A percentile compares a stretch with the other conserved stretches of the same genome.
phyloP scores from a whole-genome alignment of 768 basidiomycete genomes.

The Suillus placidus region DNA sequence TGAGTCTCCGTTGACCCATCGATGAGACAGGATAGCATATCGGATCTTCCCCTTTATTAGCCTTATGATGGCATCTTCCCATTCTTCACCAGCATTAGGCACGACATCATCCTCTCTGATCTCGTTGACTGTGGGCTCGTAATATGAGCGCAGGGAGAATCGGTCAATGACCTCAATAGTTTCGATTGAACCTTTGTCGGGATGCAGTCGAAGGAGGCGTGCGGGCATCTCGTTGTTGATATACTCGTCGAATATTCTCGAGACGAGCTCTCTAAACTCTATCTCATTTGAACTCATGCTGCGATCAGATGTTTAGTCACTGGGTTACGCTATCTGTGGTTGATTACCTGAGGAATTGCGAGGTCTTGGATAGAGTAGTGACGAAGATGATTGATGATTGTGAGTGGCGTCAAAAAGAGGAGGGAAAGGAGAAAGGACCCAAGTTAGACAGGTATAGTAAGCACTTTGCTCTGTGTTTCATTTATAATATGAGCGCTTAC shows the following conservation, averaged over 20 bases:
- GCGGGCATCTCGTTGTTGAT: conserved; percentile 14
- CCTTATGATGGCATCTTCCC: conserved; percentile 1
- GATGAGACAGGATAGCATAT: conserved; percentile 16
- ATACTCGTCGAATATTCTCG: conserved; percentile 8
- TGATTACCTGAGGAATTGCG: neutral
- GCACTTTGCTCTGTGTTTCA: neutral
- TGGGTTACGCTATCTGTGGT: neutral
- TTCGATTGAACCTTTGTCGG: conserved; percentile 1
- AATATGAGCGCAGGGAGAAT: conserved; percentile 1
- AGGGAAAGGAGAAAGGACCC: neutral
- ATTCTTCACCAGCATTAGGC: neutral
- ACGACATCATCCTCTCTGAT: conserved; percentile 5
- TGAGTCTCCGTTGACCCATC: conserved; percentile 7
- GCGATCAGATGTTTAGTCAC: neutral
- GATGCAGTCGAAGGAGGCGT: conserved; percentile 10
- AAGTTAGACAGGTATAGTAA: neutral
- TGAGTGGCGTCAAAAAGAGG: neutral
- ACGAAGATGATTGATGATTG: neutral
- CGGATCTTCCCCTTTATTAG: conserved; percentile 3
- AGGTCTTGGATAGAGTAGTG: neutral
- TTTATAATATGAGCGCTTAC: conserved; percentile 3
- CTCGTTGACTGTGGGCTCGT: neutral
- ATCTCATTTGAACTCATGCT: neutral
- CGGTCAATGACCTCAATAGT: conserved; percentile 6
- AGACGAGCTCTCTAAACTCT: neutral